Base-by-base conservation (phyloP, 176 grass and related monocot species). In the Stipa capillata region DNA sequence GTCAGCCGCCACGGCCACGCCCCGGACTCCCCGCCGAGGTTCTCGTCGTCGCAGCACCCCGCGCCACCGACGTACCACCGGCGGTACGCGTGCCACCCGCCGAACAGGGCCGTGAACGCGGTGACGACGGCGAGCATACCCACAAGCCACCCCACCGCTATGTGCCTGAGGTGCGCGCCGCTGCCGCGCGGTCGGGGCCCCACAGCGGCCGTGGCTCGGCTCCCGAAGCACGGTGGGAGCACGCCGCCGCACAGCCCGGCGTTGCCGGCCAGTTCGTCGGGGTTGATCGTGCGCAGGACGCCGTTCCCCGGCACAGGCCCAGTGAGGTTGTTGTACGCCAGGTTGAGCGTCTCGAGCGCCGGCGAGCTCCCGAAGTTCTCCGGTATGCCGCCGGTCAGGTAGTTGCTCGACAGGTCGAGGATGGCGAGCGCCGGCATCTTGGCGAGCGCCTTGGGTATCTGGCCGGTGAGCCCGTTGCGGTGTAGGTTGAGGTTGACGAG, bases 331-430 rank as follows among this genome's bases (percentile, higher is more conserved):
- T 94, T 98, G 87, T 94, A 85, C 1, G 95, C 84, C 44, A 98
- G 80, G 76, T 94, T 92, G 31, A 94, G 85, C 35, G 95, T 92
- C 76, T 98, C 95, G 25, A 98, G 85, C 35, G 95, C 95, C 55
- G 95, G 92, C 37, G 92, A 94, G 74, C 85, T 92, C 47, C 95
- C 95, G 36, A 98, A 98, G 20, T 92, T 98, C 20, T 92, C 89
- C 36, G 95, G 95, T 27, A 98, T 94, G 55, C 61, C 34, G 6
- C 95, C 95, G 11, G 83, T 87, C 37, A 98, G 23, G n/a, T 86
- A 71, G 69, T 98, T 98, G 49, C 59, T 89, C 21, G 95, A 98
- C 28, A 98, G 43, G 18, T 98, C 95, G 1, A 98, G 92, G 24
- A 94, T 93, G 35, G 95, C 89, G 61, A 98, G 90, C 25, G 95